Evolutionary conservation across 306 rosid genomes (phyloP), one percentile per base, ranked within the genome.

Genomic region (Abrus precatorius): DNA sequence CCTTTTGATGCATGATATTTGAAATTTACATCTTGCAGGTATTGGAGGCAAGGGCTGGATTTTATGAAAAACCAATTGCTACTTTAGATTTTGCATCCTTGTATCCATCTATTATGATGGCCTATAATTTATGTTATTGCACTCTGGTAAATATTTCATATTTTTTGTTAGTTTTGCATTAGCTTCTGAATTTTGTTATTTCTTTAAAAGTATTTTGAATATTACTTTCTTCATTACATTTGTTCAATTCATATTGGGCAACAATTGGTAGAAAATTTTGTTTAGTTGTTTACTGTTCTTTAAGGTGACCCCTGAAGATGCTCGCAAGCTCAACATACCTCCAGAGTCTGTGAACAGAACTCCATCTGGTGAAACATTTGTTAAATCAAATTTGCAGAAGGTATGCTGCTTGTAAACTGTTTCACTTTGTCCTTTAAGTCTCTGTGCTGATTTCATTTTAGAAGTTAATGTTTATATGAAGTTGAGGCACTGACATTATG

Each of bases 101-200:
- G 85, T 95, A 95, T 88, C 99, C 99, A 33, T 95, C 99, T 40
- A 95, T 95, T 67, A 95, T 95, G 99, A 95, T 95, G 99, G 99
- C 99, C 67, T 95, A 95, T 90, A 95, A 95, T 85, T 84, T 95
- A 84, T 95, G 99, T 80, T 95, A 95, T 86, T 95, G 99, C 87
- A 91, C 99, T 77, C 90, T 95, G 97, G 99, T 95, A 89, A 85
- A 49, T 80, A 73, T 86, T 73, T 44, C 48, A 27, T 20, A 20
- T 45, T 76, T 29, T 81, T 72, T 74, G 68, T 76, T 34, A 50
- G 69, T 72, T 52, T 84, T 57, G 9, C 62, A 36, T 47, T 5
- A 29, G 41, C 49, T 55, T 69, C 53, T 40, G 52, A 64, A 32
- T 71, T 78, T 52, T 61, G 41, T 49, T 44, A 34, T 27, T 10